These are phyloP conservation scores for Pleodorina starrii DNA, from an alignment of 139 green algal species.

Conservation along the genomic window DNA sequence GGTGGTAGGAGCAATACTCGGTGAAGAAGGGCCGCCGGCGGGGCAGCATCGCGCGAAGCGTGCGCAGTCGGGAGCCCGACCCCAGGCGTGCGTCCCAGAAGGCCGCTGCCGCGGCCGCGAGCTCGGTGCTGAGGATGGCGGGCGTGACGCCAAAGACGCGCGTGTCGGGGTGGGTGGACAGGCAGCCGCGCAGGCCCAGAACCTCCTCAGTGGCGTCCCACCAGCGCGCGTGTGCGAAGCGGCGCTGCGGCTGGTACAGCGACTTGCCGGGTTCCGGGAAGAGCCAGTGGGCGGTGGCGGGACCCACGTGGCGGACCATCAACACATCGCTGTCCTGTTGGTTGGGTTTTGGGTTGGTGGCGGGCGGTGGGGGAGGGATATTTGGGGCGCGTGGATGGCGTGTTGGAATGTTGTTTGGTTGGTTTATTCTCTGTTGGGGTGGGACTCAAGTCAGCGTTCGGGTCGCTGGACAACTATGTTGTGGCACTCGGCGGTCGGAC, in stretches of 20 bases:
- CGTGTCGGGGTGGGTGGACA: not conserved
- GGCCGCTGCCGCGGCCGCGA: not conserved
- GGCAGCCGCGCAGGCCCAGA: not conserved
- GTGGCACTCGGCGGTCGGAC: too few relatives aligned
- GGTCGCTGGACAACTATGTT: too few relatives aligned
- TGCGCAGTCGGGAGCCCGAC: not conserved
- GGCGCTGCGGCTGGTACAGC: conserved; percentile 37
- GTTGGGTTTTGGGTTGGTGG: not conserved
- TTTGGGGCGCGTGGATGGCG: not conserved
- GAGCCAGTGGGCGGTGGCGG: not conserved
- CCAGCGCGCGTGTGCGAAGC: not conserved
- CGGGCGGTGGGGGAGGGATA: not conserved
- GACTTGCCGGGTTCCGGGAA: conserved; percentile 20
- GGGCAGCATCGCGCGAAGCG: conserved; percentile 3
- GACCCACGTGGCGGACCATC: not conserved
- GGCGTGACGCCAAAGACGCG: conserved; percentile 36
- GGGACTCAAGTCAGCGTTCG: too few relatives aligned
- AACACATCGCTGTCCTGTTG: conserved; percentile 32
- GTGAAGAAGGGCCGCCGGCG: not conserved
- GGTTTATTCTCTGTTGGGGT: too few relatives aligned
- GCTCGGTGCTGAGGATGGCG: not conserved
- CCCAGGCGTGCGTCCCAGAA: not conserved
- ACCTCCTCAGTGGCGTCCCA: conserved; percentile 11
- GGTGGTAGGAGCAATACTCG: conserved; percentile 31
- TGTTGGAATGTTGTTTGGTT: too few relatives aligned